Evolutionary conservation across 176 grass and related monocot species (phyloP).

Genomic region (Oryza glumipatula): DNA sequence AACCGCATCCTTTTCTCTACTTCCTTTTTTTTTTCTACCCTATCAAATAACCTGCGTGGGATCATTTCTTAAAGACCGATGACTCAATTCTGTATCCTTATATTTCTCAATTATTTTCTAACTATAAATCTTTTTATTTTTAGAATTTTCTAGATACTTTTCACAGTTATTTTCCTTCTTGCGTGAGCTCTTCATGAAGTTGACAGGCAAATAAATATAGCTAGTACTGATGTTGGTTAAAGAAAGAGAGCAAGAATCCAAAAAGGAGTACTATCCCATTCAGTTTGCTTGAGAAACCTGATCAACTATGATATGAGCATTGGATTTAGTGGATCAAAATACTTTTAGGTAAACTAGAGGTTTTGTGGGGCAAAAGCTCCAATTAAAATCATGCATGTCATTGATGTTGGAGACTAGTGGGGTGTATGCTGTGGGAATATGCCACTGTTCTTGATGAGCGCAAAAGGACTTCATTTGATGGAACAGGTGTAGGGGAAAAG

Average conservation of each 20-base stretch:
- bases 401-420: background rate
- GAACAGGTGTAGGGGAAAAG: background rate
- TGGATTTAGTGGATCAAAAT: background rate
- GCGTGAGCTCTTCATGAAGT: too few relatives aligned
- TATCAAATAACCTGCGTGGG: too few relatives aligned
- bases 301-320: background rate
- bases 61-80: too few relatives aligned
- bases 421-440: slow-evolving; percentile 22
- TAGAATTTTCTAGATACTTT: too few relatives aligned
- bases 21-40: too few relatives aligned
- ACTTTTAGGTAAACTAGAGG: background rate
- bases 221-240: background rate
- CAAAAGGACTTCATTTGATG: background rate
- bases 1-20: too few relatives aligned
- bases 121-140: too few relatives aligned
- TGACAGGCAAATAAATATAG: background rate
- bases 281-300: background rate
- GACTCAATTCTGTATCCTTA: too few relatives aligned
- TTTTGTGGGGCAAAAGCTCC: background rate
- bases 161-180: too few relatives aligned
- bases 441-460: background rate
- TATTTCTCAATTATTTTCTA: too few relatives aligned
- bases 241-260: slow-evolving; percentile 5
- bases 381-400: background rate
- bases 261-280: background rate